Evolutionary conservation across 345 rosid genomes (phyloP).

Genomic region (Populus pruinosa): DNA sequence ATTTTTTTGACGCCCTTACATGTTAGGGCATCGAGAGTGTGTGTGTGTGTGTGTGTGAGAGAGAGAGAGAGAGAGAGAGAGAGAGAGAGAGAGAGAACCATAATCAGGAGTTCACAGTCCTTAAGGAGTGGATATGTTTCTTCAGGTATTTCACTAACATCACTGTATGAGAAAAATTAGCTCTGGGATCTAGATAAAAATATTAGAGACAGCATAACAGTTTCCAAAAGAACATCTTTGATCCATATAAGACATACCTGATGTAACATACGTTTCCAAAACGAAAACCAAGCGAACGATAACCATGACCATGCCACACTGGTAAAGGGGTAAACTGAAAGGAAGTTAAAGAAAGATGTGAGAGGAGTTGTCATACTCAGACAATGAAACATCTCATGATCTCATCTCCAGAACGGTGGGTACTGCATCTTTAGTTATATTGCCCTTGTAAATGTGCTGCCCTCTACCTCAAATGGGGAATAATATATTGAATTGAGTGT

Average conservation of each 20-base stretch:
- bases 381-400: neutral
- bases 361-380: neutral
- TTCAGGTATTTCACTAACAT: conserved; percentile 86
- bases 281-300: conserved; percentile 89
- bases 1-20: neutral
- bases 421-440: too few relatives aligned
- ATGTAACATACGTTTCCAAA: conserved; percentile 82
- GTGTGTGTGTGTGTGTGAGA: neutral
- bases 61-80: conserved; percentile 15
- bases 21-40: neutral
- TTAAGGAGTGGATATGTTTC: conserved; percentile 78
- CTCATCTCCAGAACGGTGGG: too few relatives aligned
- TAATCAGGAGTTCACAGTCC: conserved; percentile 64
- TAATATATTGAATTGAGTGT: too few relatives aligned
- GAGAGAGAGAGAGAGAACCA: conserved; percentile 33
- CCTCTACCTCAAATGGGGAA: too few relatives aligned
- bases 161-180: conserved; percentile 44
- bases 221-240: neutral
- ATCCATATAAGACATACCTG: conserved; percentile 43
- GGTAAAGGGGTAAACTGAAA: conserved; percentile 80
- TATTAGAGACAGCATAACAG: neutral
- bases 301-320: conserved; percentile 85
- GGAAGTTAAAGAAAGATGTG: conserved; percentile 4
- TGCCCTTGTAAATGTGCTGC: too few relatives aligned
- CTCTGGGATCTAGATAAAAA: neutral